A percentile compares a stretch with the other conserved stretches of the same genome.
These are phyloP conservation scores for Thermothielavioides terrestris DNA, from an alignment of 495 filamentous ascomycete species.

Conservation along the genomic window DNA sequence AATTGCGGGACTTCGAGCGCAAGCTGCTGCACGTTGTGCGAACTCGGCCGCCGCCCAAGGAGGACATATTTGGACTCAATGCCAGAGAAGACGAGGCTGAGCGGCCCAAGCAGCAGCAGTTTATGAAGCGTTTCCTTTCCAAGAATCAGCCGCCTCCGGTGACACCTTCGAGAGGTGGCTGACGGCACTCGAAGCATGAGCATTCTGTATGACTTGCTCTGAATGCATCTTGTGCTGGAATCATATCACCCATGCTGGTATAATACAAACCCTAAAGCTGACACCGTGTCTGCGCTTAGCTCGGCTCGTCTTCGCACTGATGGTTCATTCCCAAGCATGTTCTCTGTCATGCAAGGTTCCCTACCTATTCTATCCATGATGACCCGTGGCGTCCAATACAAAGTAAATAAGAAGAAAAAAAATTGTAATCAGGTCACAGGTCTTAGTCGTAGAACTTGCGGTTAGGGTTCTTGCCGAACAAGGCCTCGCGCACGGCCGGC, in stretches of 20 bases:
- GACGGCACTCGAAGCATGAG: not conserved
- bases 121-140: slow-evolving; percentile 39
- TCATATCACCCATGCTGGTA: slow-evolving; percentile 6
- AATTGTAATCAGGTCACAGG: not conserved
- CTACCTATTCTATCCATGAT: not conserved
- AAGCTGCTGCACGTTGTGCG: slow-evolving; percentile 63
- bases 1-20: slow-evolving; percentile 61
- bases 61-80: slow-evolving; percentile 44
- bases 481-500: slow-evolving; percentile 69
- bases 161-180: not conserved
- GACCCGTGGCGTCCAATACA: not conserved
- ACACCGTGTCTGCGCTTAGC: slow-evolving; percentile 3
- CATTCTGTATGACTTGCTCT: not conserved
- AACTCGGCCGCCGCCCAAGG: slow-evolving; percentile 52
- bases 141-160: slow-evolving; percentile 14
- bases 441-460: slow-evolving; percentile 88
- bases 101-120: slow-evolving; percentile 29
- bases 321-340: slow-evolving; percentile 5
- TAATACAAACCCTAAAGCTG: slow-evolving; percentile 22
- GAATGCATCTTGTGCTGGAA: not conserved
- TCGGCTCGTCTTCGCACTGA: slow-evolving; percentile 2
- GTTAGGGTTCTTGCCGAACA: slow-evolving; percentile 91
- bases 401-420: too few relatives aligned
- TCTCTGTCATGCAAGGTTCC: not conserved
- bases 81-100: slow-evolving; percentile 22